Base-by-base conservation (phyloP, 768 basidiomycete species). In the Antrodiella citrinella region DNA sequence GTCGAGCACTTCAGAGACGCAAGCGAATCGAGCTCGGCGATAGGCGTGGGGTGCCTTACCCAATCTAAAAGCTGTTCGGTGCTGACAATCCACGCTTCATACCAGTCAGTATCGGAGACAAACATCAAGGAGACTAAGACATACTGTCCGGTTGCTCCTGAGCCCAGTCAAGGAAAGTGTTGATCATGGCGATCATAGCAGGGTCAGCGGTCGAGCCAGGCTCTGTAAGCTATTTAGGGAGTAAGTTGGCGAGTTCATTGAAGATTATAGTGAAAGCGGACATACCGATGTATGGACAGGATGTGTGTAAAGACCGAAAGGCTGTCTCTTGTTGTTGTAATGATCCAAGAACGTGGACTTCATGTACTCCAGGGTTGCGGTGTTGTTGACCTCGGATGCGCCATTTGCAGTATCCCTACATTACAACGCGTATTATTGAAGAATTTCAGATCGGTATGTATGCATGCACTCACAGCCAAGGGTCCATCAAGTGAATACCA, bases 291-390 rank as follows among this genome's bases (percentile, higher is more conserved):
- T 61, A 68, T 89, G 85, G 60, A 90, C 84, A 24, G 86, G 86
- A 64, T 91, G 88, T 1, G 84, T 84, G 63, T 89, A 91, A 22
- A 90, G 70, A 42, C 88, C 88, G 51, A 90, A 78, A 0, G 88
- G 88, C 61, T 87, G 85, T 12, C 55, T 54, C 23, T 86, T 86
- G 46, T 73, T 75, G 54, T 74, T 80, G 65, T 90, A 89, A 65
- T 89, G 86, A 45, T 67, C 79, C 1, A 72, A 81, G 65, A 91
- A 91, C 0, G 86, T 86, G 46, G 64, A 73, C 68, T 87, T 70
- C 81, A 89, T 81, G 67, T 85, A 89, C 47, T 68, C 72, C 3
- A 87, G 68, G 3, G 84, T 86, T 2, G 81, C 82, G 10, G 67
- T 63, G 60, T 85, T 81, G 61, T 85, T 81, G 18, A 76, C 63